phyloP scores from a whole-genome alignment of 495 filamentous ascomycete genomes.

The Chaetomium fimeti region DNA sequence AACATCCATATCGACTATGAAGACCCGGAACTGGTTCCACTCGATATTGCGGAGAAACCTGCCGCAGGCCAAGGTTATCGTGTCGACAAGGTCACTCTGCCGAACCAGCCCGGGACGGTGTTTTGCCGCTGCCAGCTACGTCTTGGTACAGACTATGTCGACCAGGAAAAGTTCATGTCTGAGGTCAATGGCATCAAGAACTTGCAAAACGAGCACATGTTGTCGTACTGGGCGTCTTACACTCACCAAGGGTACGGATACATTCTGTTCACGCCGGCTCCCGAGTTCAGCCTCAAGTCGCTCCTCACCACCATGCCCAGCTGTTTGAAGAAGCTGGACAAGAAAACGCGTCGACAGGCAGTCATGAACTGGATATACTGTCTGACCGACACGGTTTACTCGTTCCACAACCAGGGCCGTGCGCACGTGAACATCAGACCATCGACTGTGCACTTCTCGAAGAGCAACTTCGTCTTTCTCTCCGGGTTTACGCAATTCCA shows the following conservation, averaged over 20 bases:
- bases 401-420: slow-evolving; percentile 69
- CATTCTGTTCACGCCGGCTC: slow-evolving; percentile 69
- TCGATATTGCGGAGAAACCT: slow-evolving; percentile 63
- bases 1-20: slow-evolving; percentile 73
- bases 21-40: slow-evolving; percentile 74
- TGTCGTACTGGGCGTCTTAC: slow-evolving; percentile 80
- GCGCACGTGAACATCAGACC: slow-evolving; percentile 80
- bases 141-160: slow-evolving; percentile 58
- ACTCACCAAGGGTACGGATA: slow-evolving; percentile 69
- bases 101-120: slow-evolving; percentile 56
- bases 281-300: slow-evolving; percentile 72
- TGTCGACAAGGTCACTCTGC: slow-evolving; percentile 67
- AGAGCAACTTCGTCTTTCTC: slow-evolving; percentile 68
- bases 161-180: slow-evolving; percentile 63
- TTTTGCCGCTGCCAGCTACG: slow-evolving; percentile 72
- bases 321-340: slow-evolving; percentile 67
- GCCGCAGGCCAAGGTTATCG: slow-evolving; percentile 43
- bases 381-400: slow-evolving; percentile 71
- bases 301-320: slow-evolving; percentile 69
- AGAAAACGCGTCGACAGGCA: slow-evolving; percentile 64
- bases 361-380: slow-evolving; percentile 88
- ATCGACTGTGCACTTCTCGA: slow-evolving; percentile 74
- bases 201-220: slow-evolving; percentile 74
- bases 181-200: slow-evolving; percentile 63
- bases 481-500: slow-evolving; percentile 64